phyloP scores from a whole-genome alignment of 495 filamentous ascomycete genomes.

The Astrothelium macrocarpum region DNA sequence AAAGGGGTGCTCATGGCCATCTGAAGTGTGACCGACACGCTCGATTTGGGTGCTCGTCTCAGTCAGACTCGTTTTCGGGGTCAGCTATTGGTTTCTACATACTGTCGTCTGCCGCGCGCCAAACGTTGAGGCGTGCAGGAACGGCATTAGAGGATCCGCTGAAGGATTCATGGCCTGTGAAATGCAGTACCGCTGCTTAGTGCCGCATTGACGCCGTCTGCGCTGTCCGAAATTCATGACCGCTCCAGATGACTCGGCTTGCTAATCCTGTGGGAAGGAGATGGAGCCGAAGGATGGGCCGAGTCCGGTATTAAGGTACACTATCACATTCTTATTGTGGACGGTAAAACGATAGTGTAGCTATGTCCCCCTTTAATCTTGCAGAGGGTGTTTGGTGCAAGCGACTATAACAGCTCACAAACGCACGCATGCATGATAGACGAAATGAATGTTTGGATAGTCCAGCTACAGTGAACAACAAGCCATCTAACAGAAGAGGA shows the following conservation, averaged over 20 bases:
- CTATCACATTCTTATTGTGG: neutral
- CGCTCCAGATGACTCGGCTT: neutral
- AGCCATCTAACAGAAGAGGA: neutral
- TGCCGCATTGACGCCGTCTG: neutral
- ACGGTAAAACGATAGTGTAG: neutral
- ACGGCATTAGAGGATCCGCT: neutral
- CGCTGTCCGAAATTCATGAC: neutral
- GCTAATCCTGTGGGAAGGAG: neutral
- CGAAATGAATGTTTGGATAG: neutral
- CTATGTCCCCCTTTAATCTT: neutral
- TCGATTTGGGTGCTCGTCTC: neutral
- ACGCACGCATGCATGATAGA: neutral
- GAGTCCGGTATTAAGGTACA: neutral
- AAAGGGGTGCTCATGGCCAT: neutral
- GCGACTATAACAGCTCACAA: neutral
- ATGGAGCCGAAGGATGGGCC: constrained; percentile 3
- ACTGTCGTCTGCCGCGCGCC: neutral
- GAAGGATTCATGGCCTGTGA: neutral
- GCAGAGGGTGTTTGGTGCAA: neutral
- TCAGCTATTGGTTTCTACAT: neutral
- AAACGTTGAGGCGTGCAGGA: neutral
- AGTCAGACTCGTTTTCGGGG: neutral
- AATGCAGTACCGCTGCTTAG: neutral
- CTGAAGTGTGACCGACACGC: neutral
- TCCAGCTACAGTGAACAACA: constrained; percentile 1